Percentiles rank a stretch among this genome's conserved stretches.
phyloP scores from a whole-genome alignment of 1,284 basidiomycete species.

The Bjerkandera adusta region DNA sequence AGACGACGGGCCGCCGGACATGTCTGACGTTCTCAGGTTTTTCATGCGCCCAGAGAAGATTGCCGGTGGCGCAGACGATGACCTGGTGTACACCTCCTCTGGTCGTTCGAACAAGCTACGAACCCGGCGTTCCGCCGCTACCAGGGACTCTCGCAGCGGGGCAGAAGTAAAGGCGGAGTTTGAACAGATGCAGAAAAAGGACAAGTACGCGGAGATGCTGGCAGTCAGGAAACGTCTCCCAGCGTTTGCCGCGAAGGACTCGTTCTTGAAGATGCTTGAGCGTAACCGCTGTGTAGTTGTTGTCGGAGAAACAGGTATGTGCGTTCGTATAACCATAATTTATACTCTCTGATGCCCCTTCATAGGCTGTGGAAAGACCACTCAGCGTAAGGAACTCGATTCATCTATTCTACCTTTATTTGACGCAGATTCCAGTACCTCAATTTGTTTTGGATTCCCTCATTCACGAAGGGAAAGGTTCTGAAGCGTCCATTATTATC shows the following conservation, averaged over 20 bases:
- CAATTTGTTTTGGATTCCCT: slow-evolving; percentile 89
- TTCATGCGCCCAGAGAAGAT: slow-evolving; percentile 43
- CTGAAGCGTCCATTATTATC: slow-evolving; percentile 76
- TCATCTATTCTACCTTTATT: not conserved
- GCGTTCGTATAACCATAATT: not conserved
- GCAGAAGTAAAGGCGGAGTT: slow-evolving; percentile 57
- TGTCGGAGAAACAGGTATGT: slow-evolving; percentile 76
- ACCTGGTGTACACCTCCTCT: not conserved
- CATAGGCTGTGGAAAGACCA: slow-evolving; percentile 87
- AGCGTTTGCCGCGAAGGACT: slow-evolving; percentile 65
- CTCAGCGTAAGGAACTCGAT: slow-evolving; percentile 52
- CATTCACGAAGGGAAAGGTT: slow-evolving; percentile 62
- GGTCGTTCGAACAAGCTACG: not conserved
- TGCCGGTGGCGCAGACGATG: not conserved
- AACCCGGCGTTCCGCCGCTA: not conserved
- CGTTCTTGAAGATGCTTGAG: slow-evolving; percentile 63
- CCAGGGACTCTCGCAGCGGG: slow-evolving; percentile 45
- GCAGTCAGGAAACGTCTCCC: slow-evolving; percentile 65
- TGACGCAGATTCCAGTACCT: slow-evolving; percentile 53
- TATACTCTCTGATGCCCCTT: not conserved
- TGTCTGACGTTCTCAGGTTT: slow-evolving; percentile 61
- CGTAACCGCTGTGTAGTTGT: slow-evolving; percentile 75
- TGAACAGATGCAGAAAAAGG: slow-evolving; percentile 40
- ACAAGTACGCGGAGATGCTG: slow-evolving; percentile 60
- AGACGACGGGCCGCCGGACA: slow-evolving; percentile 69